A percentile compares a stretch with the other conserved stretches of the same genome.
Evolutionary conservation across 441 rosid genomes (phyloP).

Genomic region (Gossypium davidsonii): DNA sequence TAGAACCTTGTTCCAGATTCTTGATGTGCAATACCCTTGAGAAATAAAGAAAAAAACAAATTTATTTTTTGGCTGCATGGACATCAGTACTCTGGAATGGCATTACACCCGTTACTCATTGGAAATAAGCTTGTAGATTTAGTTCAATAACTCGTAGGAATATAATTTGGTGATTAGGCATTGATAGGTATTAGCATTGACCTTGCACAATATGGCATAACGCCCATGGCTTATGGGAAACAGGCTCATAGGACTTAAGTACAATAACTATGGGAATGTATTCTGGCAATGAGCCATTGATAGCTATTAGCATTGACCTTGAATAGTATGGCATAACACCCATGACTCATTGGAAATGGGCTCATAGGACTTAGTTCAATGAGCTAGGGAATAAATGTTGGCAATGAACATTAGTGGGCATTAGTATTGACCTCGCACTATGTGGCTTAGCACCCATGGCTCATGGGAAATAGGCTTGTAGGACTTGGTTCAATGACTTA

Average conservation of each 20-base stretch:
- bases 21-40: background rate
- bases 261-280: no score
- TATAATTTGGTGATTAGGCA: background rate
- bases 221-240: background rate
- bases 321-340: background rate
- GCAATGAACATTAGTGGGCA: background rate
- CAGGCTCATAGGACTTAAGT: background rate
- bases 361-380: no score
- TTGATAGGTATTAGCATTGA: no score
- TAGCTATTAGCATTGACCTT: no score
- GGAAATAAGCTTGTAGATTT: background rate
- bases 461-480: background rate
- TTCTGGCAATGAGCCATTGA: no score
- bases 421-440: no score
- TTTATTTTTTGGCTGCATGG: background rate
- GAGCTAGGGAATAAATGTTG: no score
- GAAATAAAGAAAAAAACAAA: conserved; percentile 8
- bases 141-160: background rate
- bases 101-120: background rate
- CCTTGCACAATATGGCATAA: background rate
- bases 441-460: background rate
- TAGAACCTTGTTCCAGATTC: background rate
- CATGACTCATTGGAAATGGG: background rate
- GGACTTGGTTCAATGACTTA: background rate
- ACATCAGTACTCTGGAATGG: background rate